Base-by-base conservation (phyloP, 306 rosid species). In the Parietaria judaica region DNA sequence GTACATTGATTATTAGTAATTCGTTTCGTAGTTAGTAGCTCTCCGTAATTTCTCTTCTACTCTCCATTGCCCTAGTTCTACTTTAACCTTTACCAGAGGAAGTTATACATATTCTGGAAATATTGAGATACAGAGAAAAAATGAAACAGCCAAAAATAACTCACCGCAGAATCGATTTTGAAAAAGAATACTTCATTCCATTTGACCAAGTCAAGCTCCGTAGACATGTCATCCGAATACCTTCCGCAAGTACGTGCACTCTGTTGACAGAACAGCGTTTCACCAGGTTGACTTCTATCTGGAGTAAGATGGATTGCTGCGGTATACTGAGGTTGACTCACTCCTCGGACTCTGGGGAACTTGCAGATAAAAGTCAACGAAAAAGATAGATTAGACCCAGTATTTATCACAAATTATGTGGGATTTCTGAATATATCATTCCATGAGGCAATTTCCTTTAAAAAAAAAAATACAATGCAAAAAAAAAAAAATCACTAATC, bases 101-200 rank as follows among this genome's bases (percentile, higher is more conserved):
- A 23, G 31, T 23, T 23, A 23, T 23, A 23, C 1, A 23, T 23
- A 23, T 23, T 23, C 31, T 23, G 2, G 31, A 23, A 23, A 23
- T 23, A 23, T 23, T 23, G 31, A 23, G 31, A 2, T 23, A 23
- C 31, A 49, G 53, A 49, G 15, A n/a, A 49, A 49, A n/a, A 17
- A 10, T 6, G 37, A 14, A 56, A 77, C 14, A 50, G 17, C 14
- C 45, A 4, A 63, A 11, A 34, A 11, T 34, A 44, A 76, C 81
- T 43, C 81, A 92, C 99, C 73, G 82, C 82, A 39, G 88, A 67
- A 73, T 86, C 96, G 64, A 88, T 90, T 92, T 82, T 92, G 81
- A 92, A 92, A 83, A 84, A 88, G 78, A 88, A 92, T 55, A 88
- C 79, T 76, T 92, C 99, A 72, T 92, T 88, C 99, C 99, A 92